Base-by-base conservation (phyloP, 2,329 filamentous ascomycete genomes). In the Alternaria alternata region DNA sequence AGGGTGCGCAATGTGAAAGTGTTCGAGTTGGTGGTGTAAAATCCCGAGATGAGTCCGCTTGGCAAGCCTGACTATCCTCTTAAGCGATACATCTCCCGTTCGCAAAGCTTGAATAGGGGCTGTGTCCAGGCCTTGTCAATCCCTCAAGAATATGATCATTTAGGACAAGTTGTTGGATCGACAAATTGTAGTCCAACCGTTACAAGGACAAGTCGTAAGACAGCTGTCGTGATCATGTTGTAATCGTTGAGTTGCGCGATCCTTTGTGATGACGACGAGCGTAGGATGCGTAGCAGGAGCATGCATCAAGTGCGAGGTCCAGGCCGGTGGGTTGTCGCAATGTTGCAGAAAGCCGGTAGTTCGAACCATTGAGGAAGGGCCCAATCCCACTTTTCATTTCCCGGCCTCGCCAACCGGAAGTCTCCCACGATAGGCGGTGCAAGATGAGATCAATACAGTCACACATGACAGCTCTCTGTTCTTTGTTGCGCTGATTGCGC, bases 341-440 rank as follows among this genome's bases (percentile, higher is more conserved):
- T 62, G 62, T 60, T 54, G 64, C 60, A 61, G 52, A 59, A 46
- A 60, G 57, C 58, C 54, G 51, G 52, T 51, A 44, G 49, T 61
- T 53, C 59, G 42, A 60, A 57, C 72, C 67, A 72, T 58, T 69
- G 49, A 65, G 47, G 51, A 56, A 32, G 38, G 28, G 46, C 57
- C 57, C 54, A 32, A 61, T 58, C 59, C 72, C 71, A 73, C 68
- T 67, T 63, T 61, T 69, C 71, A 75, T 75, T 68, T 75, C 71
- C 68, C 60, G 14, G 43, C 32, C 39, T 56, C 61, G 54, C 69
- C 72, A 72, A 70, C 66, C 60, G 55, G 56, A 67, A 60, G 51
- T 51, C 59, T 54, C 53, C 59, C 62, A 42, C 42, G 57, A 56
- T 57, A 51, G 57, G 58, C 54, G 53, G 51, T 52, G 59, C 63